Percentiles rank a stretch among this genome's conserved stretches.
Evolutionary conservation across 805 yeast species (phyloP).

Genomic region (Lipomyces sp.): DNA sequence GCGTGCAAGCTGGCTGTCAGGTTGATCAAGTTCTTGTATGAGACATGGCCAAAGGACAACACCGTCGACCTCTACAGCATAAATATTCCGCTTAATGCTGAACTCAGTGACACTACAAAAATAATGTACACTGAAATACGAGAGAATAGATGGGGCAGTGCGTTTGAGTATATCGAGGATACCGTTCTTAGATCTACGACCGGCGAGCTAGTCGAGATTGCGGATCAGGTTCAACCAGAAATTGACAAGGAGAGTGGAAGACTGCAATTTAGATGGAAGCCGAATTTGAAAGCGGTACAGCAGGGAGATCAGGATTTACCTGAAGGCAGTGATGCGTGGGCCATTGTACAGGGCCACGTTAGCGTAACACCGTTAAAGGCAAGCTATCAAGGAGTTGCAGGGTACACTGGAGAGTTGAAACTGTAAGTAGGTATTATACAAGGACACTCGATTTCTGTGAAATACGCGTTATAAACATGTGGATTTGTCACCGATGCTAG

Average conservation of each 20-base stretch:
- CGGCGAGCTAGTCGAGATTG: conserved; percentile 27
- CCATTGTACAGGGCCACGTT: conserved; percentile 62
- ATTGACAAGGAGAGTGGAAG: conserved; percentile 55
- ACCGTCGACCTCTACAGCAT: conserved; percentile 76
- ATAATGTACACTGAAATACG: conserved; percentile 77
- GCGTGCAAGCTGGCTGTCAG: conserved; percentile 74
- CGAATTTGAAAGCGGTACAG: conserved; percentile 74
- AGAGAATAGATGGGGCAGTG: conserved; percentile 77
- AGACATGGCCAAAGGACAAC: conserved; percentile 57
- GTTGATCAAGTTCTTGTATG: conserved; percentile 62
- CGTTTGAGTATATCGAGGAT: conserved; percentile 50
- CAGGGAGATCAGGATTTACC: conserved; percentile 53
- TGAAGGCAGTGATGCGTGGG: conserved; percentile 69
- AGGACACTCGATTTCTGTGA: too few species aligned
- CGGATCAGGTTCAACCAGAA: conserved; percentile 45
- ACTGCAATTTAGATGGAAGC: conserved; percentile 73
- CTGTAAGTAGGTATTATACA: conserved; percentile 46
- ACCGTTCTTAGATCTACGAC: conserved; percentile 30
- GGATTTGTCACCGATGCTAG: not conserved
- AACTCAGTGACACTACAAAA: conserved; percentile 63
- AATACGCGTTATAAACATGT: too few species aligned
- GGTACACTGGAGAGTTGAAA: conserved; percentile 59
- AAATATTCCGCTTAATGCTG: conserved; percentile 75
- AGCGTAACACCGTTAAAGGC: conserved; percentile 76
- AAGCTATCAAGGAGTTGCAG: conserved; percentile 61